Evolutionary conservation across 371 early-diverging fungal genomes (phyloP).

Genomic region (Mucor ambiguus): DNA sequence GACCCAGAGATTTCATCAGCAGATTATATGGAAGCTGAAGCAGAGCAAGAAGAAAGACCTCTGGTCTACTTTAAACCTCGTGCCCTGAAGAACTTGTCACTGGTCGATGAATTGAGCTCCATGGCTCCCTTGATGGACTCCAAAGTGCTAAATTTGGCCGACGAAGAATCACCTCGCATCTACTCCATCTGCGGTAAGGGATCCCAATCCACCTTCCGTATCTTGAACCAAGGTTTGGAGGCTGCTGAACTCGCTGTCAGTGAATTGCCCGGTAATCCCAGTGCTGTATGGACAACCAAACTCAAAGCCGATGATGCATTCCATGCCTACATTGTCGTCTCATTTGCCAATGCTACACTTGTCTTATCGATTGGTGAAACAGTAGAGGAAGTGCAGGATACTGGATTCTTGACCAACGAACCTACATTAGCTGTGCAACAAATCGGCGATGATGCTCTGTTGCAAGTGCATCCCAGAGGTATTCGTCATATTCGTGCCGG

Average conservation of each 20-base stretch:
- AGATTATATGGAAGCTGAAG: slow-evolving; percentile 68
- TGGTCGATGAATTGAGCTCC: slow-evolving; percentile 90
- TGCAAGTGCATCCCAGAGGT: slow-evolving; percentile 89
- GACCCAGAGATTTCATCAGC: slow-evolving; percentile 76
- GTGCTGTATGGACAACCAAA: slow-evolving; percentile 93
- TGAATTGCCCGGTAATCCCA: slow-evolving; percentile 93
- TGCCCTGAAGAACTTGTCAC: slow-evolving; percentile 78
- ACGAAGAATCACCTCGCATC: slow-evolving; percentile 93
- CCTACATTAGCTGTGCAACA: slow-evolving; percentile 87
- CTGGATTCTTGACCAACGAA: slow-evolving; percentile 80
- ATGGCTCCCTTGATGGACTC: slow-evolving; percentile 77
- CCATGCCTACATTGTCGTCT: slow-evolving; percentile 91
- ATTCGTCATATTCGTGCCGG: slow-evolving; percentile 89
- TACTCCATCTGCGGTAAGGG: slow-evolving; percentile 90
- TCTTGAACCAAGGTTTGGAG: slow-evolving; percentile 92
- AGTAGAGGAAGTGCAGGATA: slow-evolving; percentile 92
- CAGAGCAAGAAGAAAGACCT: slow-evolving; percentile 45
- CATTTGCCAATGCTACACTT: slow-evolving; percentile 92
- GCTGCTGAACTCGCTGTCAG: slow-evolving; percentile 90
- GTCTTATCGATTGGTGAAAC: slow-evolving; percentile 94
- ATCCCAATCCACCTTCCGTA: slow-evolving; percentile 79
- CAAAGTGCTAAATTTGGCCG: slow-evolving; percentile 81
- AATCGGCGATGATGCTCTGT: slow-evolving; percentile 86
- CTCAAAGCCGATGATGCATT: slow-evolving; percentile 64
- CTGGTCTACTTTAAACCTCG: slow-evolving; percentile 81